A percentile compares a stretch with the other conserved stretches of the same genome.
Conservation (phyloP, 2,329 filamentous ascomycete species). For the Cercospora nicotianae region DNA sequence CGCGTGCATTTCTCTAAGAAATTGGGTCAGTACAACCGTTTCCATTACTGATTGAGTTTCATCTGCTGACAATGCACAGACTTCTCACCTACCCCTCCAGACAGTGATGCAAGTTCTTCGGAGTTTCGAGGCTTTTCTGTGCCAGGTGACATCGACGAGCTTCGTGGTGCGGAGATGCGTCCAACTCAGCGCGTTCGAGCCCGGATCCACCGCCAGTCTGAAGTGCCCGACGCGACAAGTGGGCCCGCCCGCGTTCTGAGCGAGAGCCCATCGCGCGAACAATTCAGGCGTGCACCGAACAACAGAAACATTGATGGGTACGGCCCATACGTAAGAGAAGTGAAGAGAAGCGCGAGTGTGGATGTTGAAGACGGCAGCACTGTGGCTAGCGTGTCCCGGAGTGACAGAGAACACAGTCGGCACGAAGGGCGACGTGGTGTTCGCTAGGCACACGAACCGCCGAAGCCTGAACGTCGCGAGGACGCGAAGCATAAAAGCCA, state of each 20-base stretch:
- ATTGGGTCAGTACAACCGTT: neutral
- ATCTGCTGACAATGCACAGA: slow-evolving; percentile 23
- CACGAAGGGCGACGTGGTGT: slow-evolving; percentile 16
- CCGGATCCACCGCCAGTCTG: neutral
- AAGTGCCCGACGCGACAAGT: neutral
- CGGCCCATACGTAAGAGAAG: slow-evolving; percentile 28
- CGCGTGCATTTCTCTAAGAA: slow-evolving; percentile 38
- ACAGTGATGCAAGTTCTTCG: slow-evolving; percentile 35
- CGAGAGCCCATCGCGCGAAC: slow-evolving; percentile 37
- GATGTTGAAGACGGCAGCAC: slow-evolving; percentile 25
- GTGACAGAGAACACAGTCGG: slow-evolving; percentile 1
- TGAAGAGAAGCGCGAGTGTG: slow-evolving; percentile 21
- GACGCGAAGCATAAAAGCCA: slow-evolving; percentile 3
- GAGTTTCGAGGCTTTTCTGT: slow-evolving; percentile 21
- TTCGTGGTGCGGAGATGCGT: neutral
- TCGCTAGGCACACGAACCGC: slow-evolving; percentile 19
- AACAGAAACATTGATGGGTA: slow-evolving; percentile 15
- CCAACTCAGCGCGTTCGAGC: neutral
- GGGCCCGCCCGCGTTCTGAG: slow-evolving; percentile 24
- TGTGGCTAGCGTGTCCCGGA: slow-evolving; percentile 6
- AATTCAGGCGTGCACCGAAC: neutral
- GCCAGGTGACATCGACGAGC: neutral
- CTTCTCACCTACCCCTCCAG: slow-evolving; percentile 37
- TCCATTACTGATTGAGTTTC: neutral
- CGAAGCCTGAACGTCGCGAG: slow-evolving; percentile 6